phyloP scores from a whole-genome alignment of 2,329 filamentous ascomycete genomes.

The Taxawa tesnikishii region DNA sequence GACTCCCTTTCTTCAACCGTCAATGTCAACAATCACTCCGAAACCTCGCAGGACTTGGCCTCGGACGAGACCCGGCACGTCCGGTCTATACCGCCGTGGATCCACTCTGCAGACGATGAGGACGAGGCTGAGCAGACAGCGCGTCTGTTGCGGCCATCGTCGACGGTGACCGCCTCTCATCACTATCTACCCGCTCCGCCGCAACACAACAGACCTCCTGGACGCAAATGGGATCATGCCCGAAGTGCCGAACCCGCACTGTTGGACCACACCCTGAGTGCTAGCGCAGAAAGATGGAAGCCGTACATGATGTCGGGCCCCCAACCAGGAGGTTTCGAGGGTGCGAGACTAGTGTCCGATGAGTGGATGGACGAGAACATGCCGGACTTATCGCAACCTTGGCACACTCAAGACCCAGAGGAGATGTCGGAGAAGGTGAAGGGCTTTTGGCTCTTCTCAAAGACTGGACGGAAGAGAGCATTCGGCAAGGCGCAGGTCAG shows the following conservation, averaged over 20 bases:
- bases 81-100: conserved; percentile 21
- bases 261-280: conserved; percentile 18
- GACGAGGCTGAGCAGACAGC: conserved; percentile 10
- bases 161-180: conserved; percentile 11
- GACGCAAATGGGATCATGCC: conserved; percentile 22
- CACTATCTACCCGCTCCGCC: conserved; percentile 12
- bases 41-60: conserved; percentile 1
- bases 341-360: conserved; percentile 24
- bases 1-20: conserved; percentile 10
- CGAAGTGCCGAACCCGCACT: conserved; percentile 21
- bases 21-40: conserved; percentile 7
- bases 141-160: conserved; percentile 6
- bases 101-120: conserved; percentile 19
- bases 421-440: conserved; percentile 34
- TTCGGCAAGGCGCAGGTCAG: conserved; percentile 45
- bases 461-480: conserved; percentile 37
- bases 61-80: conserved; percentile 7
- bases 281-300: conserved; percentile 21
- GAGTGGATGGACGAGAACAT: conserved; percentile 38
- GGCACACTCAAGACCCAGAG: conserved; percentile 43
- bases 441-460: conserved; percentile 36
- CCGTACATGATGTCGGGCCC: conserved; percentile 24
- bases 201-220: conserved; percentile 17
- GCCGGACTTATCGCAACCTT: conserved; percentile 33
- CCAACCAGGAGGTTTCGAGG: conserved; percentile 16